Evolutionary conservation across 1,284 basidiomycete genomes (phyloP), one percentile per base, ranked within the genome.

Genomic region (Fomitopsis palustris): DNA sequence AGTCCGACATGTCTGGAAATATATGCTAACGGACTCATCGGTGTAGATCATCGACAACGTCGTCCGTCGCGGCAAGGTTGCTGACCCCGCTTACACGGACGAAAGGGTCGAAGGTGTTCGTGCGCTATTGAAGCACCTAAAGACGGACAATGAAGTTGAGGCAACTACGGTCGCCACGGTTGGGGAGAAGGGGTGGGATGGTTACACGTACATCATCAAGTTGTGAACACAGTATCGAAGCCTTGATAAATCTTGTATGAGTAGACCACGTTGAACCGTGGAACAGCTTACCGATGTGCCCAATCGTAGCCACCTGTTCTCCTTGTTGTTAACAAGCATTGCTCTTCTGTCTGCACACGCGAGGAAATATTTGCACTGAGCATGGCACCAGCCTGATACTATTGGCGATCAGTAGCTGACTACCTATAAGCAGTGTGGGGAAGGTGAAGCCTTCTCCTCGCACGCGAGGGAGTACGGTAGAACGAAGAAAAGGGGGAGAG

Each of bases 1-100:
- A 33, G 10, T 25, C 8, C 23, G 29, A n/a, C 19, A 12, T 37
- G 10, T 14, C 14, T 51, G 7, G 27, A 35, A 17, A 16, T 29
- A 14, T 39, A 3, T n/a, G 19, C n/a, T 54, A n/a, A n/a, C n/a
- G n/a, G n/a, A n/a, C n/a, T n/a, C n/a, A n/a, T n/a, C n/a, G n/a
- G n/a, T n/a, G 7, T 61, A 83, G 82, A 79, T 85, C 60, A 79
- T 87, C 3, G 85, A 88, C 68, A 88, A 88, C 63, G 83, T 87
- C 35, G 82, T 85, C 14, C 77, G 81, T 16, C 68, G 76, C 37
- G 85, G 80, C 2, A 69, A 65, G 5, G 81, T 85, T 4, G 74
- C 80, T 4, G 76, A 83, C 62, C 76, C 74, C 3, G 65, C 69
- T 2, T 69, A 72, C 53, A 70, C 70, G 8, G 76, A 81, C 51